These are phyloP conservation scores for Melampsora larici-populina DNA, from an alignment of 1,284 basidiomycete genomes.

Conservation along the genomic window DNA sequence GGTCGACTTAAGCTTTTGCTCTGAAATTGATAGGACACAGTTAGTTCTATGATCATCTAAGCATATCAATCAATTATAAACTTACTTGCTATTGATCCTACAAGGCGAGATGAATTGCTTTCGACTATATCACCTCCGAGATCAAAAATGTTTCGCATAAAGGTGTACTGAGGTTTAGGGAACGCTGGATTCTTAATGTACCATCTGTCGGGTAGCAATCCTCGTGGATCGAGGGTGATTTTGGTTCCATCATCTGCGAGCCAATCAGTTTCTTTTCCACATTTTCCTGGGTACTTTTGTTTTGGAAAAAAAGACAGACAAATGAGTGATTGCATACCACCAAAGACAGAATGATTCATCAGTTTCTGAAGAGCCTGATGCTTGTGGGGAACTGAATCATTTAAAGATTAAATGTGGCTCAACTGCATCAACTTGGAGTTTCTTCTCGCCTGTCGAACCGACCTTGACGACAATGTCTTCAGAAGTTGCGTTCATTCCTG, in stretches of 20 bases:
- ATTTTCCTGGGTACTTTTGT: constrained; percentile 1
- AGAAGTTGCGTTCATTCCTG: neutral
- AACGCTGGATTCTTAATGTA: constrained; percentile 3
- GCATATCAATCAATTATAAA: neutral
- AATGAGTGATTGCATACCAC: neutral
- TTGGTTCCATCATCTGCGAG: constrained; percentile 26
- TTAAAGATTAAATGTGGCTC: neutral
- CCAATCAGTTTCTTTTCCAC: constrained; percentile 16
- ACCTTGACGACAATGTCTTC: constrained; percentile 18
- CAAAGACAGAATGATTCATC: constrained; percentile 1
- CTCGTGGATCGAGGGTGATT: constrained; percentile 7
- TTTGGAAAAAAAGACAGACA: neutral
- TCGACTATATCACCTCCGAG: constrained; percentile 15
- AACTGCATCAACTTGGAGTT: constrained; percentile 26
- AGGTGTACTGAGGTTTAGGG: constrained; percentile 12
- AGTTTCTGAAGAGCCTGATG: neutral
- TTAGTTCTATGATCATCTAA: neutral
- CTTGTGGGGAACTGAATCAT: neutral
- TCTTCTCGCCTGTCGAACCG: constrained; percentile 21
- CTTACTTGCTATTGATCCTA: constrained; percentile 16
- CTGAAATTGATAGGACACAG: neutral
- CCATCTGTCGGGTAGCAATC: constrained; percentile 25
- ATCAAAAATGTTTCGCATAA: constrained; percentile 8
- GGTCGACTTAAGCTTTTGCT: neutral
- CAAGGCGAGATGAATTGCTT: neutral